Conservation (phyloP, 306 rosid genomes). For the Adenanthera pavonina region DNA sequence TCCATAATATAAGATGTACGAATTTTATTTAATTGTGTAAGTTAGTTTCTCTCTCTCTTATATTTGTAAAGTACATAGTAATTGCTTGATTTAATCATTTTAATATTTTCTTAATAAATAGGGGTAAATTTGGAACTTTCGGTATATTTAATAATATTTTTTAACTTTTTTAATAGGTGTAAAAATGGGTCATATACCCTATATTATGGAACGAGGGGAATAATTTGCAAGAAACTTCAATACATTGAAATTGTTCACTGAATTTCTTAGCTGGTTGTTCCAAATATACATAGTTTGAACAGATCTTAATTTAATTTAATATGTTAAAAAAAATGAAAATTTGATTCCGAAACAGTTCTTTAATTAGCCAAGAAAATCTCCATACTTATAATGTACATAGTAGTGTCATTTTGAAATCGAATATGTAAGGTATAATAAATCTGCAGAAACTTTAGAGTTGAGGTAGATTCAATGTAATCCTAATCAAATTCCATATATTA, state of each 20-base stretch:
- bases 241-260: conserved; percentile 29
- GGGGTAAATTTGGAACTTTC: too few species aligned
- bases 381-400: background rate
- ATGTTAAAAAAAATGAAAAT: background rate
- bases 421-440: background rate
- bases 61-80: too few species aligned
- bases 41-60: too few species aligned
- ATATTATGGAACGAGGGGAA: too few species aligned
- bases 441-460: background rate
- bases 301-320: background rate
- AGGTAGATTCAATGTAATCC: background rate
- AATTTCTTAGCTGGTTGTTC: conserved; percentile 38
- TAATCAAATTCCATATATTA: background rate
- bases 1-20: too few species aligned
- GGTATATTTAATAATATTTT: too few species aligned
- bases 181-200: too few species aligned
- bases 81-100: too few species aligned
- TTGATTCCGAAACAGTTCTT: conserved; percentile 17
- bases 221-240: conserved; percentile 33
- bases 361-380: background rate
- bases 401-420: background rate
- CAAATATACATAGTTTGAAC: background rate
- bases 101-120: too few species aligned
- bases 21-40: too few species aligned
- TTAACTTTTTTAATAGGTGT: too few species aligned